Base-by-base conservation (phyloP, 2,329 filamentous ascomycete genomes). In the Beauveria bassiana region DNA sequence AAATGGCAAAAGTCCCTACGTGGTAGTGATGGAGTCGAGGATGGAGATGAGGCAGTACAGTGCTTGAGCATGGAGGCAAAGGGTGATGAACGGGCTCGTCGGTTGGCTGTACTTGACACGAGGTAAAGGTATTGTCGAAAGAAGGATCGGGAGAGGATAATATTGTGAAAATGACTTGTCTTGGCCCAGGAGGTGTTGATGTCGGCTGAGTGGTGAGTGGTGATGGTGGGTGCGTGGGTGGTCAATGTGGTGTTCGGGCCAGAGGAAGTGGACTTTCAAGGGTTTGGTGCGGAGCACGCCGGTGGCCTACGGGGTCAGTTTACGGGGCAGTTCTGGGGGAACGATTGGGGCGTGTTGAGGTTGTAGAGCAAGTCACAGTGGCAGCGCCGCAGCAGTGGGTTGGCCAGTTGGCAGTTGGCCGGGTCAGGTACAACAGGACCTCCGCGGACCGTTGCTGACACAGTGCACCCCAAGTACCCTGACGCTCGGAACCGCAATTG, bases 241-340 rank as follows among this genome's bases (percentile, higher is more conserved):
- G 26, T 26, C 26, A 26, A 26, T 26, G 34, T 52, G 38, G 34
- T 59, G 38, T 57, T 54, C 61, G 61, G 61, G 61, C 40, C n/a
- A 62, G 60, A 57, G 60, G 60, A 58, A 62, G 59, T 61, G 59
- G 43, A 24, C 38, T 42, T 31, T 22, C 22, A 22, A 22, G 22
- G 22, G 22, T 22, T 22, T 12, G n/a, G 1, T 51, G 54, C 61
- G 61, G 61, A 62, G 61, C 61, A 58, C 61, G 61, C 53, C 54
- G 61, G 40, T 54, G 54, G 47, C 61, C 61, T 38, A 38, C 34
- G 20, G 55, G 38, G 52, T 24, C 8, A n/a, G 42, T 26, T 16
- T 34, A 47, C 31, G 40, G 53, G 56, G 46, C 22, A 42, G 24
- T 24, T 26, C 16, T 20, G 55, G 45, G 54, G 42, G 5, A n/a